A percentile compares a stretch with the other conserved stretches of the same genome.
Evolutionary conservation across 208 protist species (phyloP).

Genomic region (Acanthamoeba healyi): DNA sequence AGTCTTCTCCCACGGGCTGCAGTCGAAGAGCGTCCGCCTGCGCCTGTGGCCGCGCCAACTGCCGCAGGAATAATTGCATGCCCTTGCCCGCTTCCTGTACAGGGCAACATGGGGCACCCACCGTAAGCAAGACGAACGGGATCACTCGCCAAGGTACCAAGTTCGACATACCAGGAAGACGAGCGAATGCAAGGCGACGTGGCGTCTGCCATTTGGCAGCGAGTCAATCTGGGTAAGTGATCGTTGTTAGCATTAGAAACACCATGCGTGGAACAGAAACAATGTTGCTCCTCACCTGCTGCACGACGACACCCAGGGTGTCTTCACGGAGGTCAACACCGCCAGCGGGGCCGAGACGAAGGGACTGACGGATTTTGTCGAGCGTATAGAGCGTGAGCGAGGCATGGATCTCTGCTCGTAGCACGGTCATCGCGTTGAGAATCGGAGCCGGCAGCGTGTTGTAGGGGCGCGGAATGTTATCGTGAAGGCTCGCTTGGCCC

Average conservation of each 20-base stretch:
- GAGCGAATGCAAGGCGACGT: not conserved
- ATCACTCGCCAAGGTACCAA: not conserved
- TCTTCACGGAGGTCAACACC: conserved; percentile 21
- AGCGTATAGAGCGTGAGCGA: conserved; percentile 47
- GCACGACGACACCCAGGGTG: conserved; percentile 4
- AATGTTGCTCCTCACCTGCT: not conserved
- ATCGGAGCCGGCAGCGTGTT: conserved; percentile 31
- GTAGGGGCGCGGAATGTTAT: conserved; percentile 12
- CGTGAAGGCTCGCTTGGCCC: not conserved
- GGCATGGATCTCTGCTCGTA: conserved; percentile 18
- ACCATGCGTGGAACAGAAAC: not conserved
- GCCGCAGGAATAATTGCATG: conserved; percentile 60
- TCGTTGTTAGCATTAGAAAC: not conserved
- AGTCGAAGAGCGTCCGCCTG: conserved; percentile 23
- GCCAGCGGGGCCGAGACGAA: not conserved
- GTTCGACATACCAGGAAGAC: not conserved
- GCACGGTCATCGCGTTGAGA: conserved; percentile 27
- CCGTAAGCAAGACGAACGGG: not conserved
- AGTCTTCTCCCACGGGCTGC: conserved; percentile 45
- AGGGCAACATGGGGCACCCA: too few species aligned
- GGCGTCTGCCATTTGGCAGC: not conserved
- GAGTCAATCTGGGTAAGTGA: not conserved
- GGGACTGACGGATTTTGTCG: conserved; percentile 27
- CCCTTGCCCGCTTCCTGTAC: conserved; percentile 40
- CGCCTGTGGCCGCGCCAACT: conserved; percentile 19